phyloP scores from a whole-genome alignment of 2,329 filamentous ascomycete species.

The Nemania sp. region DNA sequence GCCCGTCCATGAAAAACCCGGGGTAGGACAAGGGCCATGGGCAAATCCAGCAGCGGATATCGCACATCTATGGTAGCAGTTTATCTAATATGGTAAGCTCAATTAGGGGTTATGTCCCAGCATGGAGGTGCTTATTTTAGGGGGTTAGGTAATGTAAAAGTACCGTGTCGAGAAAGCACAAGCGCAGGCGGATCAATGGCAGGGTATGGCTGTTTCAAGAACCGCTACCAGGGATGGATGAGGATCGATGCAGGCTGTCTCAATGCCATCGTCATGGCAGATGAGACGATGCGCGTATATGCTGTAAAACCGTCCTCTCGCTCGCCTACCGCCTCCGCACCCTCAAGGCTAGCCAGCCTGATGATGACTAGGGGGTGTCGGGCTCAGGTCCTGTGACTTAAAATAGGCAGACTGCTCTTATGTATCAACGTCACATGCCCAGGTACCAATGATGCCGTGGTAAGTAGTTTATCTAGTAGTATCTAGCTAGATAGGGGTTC shows the following conservation, averaged over 20 bases:
- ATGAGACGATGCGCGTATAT: slow-evolving; percentile 18
- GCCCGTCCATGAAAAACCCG: slow-evolving; percentile 43
- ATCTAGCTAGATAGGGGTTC: slow-evolving; percentile 8
- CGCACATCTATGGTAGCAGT: no score
- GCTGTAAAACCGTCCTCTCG: slow-evolving; percentile 14
- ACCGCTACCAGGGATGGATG: slow-evolving; percentile 4
- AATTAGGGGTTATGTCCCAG: slow-evolving; percentile 10
- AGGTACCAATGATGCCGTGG: slow-evolving; percentile 5
- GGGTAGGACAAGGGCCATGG: slow-evolving; percentile 42
- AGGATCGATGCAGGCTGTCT: background rate
- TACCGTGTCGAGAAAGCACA: background rate
- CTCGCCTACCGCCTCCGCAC: slow-evolving; percentile 6
- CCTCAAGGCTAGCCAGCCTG: slow-evolving; percentile 3
- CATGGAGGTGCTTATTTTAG: background rate
- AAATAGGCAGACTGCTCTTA: slow-evolving; percentile 27
- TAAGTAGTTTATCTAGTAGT: background rate
- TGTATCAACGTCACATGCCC: slow-evolving; percentile 34
- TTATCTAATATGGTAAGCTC: background rate
- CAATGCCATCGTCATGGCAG: slow-evolving; percentile 13
- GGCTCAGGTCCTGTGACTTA: slow-evolving; percentile 18
- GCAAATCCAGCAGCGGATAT: background rate
- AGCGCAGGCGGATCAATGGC: slow-evolving; percentile 19
- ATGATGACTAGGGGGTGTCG: slow-evolving; percentile 2
- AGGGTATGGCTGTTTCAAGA: slow-evolving; percentile 25
- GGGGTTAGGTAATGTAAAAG: slow-evolving; percentile 1